These are phyloP conservation scores for Hypericum androsaemum DNA, from an alignment of 345 rosid species.

Conservation along the genomic window DNA sequence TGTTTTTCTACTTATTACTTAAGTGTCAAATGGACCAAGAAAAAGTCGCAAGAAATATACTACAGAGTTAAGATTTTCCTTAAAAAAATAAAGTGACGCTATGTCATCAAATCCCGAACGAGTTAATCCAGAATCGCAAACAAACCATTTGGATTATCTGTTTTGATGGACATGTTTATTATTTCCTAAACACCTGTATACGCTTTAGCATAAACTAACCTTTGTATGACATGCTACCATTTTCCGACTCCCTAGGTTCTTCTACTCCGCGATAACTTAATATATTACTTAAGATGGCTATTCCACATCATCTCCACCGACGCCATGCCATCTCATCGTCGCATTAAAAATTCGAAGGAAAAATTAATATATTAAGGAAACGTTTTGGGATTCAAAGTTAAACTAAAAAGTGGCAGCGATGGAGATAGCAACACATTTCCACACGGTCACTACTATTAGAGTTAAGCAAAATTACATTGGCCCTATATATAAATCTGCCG, in stretches of 20 bases:
- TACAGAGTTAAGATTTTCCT: no score
- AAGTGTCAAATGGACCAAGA: no score
- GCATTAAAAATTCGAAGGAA: background rate
- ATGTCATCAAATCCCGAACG: slow-evolving; percentile 13
- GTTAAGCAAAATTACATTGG: no score
- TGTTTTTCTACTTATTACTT: no score
- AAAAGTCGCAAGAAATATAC: no score
- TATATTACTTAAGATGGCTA: slow-evolving; percentile 13
- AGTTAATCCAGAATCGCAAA: slow-evolving; percentile 14
- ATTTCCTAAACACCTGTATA: background rate
- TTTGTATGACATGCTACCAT: slow-evolving; percentile 12
- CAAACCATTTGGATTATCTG: slow-evolving; percentile 17
- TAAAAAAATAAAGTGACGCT: no score
- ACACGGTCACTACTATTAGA: no score
- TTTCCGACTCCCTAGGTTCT: slow-evolving; percentile 16
- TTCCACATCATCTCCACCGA: slow-evolving; percentile 24
- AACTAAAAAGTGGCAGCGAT: no score
- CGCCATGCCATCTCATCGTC: slow-evolving; percentile 1
- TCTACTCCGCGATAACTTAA: slow-evolving; percentile 22
- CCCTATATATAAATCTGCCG: no score
- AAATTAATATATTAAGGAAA: slow-evolving; percentile 1
- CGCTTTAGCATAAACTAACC: background rate
- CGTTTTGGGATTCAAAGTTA: slow-evolving; percentile 13
- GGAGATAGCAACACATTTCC: slow-evolving; percentile 1
- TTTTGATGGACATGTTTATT: background rate